Conservation (phyloP, 2,329 filamentous ascomycete species). For the Xylaria sp. region DNA sequence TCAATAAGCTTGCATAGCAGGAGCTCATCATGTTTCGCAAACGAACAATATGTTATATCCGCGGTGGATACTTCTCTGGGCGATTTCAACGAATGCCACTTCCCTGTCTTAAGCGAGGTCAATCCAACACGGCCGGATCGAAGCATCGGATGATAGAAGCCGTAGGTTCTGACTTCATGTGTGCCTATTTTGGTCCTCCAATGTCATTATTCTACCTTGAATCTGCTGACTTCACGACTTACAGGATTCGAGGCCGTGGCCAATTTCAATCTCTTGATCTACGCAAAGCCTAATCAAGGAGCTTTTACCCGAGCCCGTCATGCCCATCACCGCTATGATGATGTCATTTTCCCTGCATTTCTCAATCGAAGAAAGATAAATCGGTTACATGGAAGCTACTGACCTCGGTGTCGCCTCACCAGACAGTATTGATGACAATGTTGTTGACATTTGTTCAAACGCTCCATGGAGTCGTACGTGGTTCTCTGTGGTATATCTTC, state of each 20-base stretch:
- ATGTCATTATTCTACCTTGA: background rate
- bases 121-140: conserved; percentile 12
- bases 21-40: conserved; percentile 6
- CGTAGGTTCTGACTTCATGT: conserved; percentile 23
- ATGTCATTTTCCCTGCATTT: conserved; percentile 12
- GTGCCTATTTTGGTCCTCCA: conserved; percentile 24
- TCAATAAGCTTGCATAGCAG: background rate
- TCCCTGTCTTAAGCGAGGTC: background rate
- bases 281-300: conserved; percentile 28
- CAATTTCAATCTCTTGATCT: conserved; percentile 21
- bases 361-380: background rate
- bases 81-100: background rate
- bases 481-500: background rate
- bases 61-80: background rate
- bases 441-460: background rate
- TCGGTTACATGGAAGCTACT: background rate
- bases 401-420: background rate
- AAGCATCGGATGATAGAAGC: conserved; percentile 15
- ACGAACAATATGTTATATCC: background rate
- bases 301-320: conserved; percentile 37
- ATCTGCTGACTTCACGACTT: background rate
- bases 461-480: background rate
- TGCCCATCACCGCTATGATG: conserved; percentile 30
- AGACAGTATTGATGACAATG: background rate
- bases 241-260: conserved; percentile 34